Evolutionary conservation across 805 yeast species (phyloP).

Genomic region (Scheffersomyces coipomensis): DNA sequence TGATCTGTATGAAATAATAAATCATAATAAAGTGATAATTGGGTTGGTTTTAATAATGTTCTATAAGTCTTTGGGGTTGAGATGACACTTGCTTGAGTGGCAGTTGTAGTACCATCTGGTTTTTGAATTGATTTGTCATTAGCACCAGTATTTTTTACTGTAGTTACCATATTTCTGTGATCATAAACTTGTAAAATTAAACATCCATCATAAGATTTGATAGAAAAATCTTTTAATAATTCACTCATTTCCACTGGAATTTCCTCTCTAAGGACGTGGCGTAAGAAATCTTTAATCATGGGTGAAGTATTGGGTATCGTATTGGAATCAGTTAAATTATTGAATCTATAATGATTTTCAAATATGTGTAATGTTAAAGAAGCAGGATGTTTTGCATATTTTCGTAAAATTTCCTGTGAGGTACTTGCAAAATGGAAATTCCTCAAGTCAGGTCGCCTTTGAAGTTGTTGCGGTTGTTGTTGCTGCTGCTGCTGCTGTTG

Average conservation of each 20-base stretch:
- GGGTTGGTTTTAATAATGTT: slow-evolving; percentile 78
- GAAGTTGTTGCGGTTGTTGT: slow-evolving; percentile 18
- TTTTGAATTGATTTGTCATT: slow-evolving; percentile 4
- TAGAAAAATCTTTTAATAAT: slow-evolving; percentile 81
- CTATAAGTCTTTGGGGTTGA: slow-evolving; percentile 71
- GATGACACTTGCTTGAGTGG: slow-evolving; percentile 8
- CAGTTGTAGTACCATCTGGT: slow-evolving; percentile 4
- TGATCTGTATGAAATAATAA: slow-evolving; percentile 79
- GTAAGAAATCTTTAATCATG: slow-evolving; percentile 74
- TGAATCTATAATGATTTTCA: slow-evolving; percentile 88
- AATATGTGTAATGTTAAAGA: slow-evolving; percentile 87
- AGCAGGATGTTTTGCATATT: slow-evolving; percentile 74
- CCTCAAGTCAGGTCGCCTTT: slow-evolving; percentile 20
- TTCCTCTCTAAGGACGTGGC: slow-evolving; percentile 74
- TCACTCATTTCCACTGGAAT: slow-evolving; percentile 90
- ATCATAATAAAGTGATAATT: slow-evolving; percentile 79
- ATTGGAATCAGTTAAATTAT: slow-evolving; percentile 80
- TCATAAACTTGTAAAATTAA: slow-evolving; percentile 83
- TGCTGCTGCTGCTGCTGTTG: slow-evolving; percentile 21
- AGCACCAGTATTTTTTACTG: slow-evolving; percentile 5
- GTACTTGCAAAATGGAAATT: slow-evolving; percentile 66
- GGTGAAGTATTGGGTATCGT: slow-evolving; percentile 75
- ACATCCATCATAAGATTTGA: slow-evolving; percentile 86
- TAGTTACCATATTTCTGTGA: slow-evolving; percentile 57
- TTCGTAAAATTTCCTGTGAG: slow-evolving; percentile 67